Conservation (phyloP, 805 yeast species). For the Myxozyma sirexii region DNA sequence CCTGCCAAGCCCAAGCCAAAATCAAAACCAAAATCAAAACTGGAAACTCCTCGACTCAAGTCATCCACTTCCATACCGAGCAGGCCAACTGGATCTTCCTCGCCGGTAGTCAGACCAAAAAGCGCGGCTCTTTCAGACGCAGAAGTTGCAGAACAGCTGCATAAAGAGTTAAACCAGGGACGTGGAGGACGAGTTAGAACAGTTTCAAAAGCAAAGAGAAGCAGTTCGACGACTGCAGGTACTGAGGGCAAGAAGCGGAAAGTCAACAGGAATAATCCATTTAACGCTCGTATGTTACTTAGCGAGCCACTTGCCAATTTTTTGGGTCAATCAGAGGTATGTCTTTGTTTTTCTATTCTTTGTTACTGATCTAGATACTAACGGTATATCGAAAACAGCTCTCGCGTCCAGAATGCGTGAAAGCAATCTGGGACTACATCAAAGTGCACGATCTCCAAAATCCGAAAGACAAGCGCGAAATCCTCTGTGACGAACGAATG, state of each 20-base stretch:
- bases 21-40: not conserved
- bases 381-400: constrained; percentile 34
- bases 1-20: not conserved
- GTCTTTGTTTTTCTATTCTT: not conserved
- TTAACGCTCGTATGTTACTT: constrained; percentile 50
- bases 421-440: constrained; percentile 70
- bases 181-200: constrained; percentile 5
- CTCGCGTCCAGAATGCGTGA: constrained; percentile 73
- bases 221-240: constrained; percentile 25
- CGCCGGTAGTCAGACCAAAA: constrained; percentile 28
- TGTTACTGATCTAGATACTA: not conserved
- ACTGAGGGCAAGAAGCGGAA: constrained; percentile 35
- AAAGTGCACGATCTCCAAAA: constrained; percentile 64
- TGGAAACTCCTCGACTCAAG: too few relatives aligned
- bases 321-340: constrained; percentile 47
- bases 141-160: constrained; percentile 27
- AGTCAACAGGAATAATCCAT: constrained; percentile 39
- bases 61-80: too few relatives aligned
- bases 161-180: constrained; percentile 23
- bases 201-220: constrained; percentile 24
- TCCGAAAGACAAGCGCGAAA: constrained; percentile 65
- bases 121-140: constrained; percentile 18
- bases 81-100: not conserved
- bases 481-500: constrained; percentile 63
- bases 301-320: constrained; percentile 57